These are phyloP conservation scores for Wallacemonas collosoma DNA, from an alignment of 208 protist genomes.

Conservation along the genomic window DNA sequence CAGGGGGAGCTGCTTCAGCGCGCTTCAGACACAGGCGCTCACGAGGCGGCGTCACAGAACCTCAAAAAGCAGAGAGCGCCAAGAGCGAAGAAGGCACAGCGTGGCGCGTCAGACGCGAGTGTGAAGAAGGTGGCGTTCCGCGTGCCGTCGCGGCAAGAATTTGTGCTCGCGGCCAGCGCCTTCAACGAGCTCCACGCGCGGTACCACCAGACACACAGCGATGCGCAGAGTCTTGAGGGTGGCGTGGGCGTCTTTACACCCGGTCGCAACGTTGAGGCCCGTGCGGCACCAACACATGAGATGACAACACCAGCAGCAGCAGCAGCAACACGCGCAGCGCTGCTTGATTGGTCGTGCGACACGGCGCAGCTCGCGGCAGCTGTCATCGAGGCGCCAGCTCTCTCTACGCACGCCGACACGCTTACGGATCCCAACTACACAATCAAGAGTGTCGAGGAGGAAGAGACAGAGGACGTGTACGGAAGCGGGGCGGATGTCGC, in stretches of 20 bases:
- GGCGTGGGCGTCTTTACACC: conserved; percentile 21
- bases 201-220: conserved; percentile 6
- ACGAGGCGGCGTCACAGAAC: not conserved
- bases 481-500: too few relatives aligned
- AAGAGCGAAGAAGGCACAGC: conserved; percentile 2
- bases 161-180: conserved; percentile 29
- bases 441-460: too few relatives aligned
- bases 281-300: not conserved
- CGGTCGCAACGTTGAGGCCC: not conserved
- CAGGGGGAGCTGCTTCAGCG: conserved; percentile 7
- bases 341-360: not conserved
- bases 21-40: not conserved
- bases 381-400: not conserved
- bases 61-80: not conserved
- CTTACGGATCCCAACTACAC: too few relatives aligned
- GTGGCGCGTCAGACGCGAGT: too few relatives aligned
- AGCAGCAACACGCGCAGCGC: not conserved
- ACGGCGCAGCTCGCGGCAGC: not conserved
- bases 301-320: conserved; percentile 2
- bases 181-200: conserved; percentile 35
- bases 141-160: conserved; percentile 38
- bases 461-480: too few relatives aligned
- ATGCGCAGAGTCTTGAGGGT: conserved; percentile 21
- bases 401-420: too few relatives aligned
- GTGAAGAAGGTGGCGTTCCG: not conserved